Conservation (phyloP, 148 eudicot species). For the Salicornia ramosissima region DNA sequence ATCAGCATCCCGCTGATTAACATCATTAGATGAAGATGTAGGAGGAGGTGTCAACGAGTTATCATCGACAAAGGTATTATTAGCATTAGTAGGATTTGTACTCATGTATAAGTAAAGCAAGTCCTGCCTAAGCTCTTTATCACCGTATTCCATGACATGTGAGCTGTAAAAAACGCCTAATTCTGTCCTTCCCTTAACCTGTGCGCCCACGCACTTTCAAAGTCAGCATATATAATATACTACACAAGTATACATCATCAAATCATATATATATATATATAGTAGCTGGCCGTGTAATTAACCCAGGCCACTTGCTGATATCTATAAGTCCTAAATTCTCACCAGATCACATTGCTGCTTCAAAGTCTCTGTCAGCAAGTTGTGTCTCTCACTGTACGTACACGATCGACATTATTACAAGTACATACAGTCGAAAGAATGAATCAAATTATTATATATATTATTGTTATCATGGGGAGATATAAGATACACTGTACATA, state of each 20-base stretch:
- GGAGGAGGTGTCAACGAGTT: conserved; percentile 47
- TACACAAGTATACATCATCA: no score
- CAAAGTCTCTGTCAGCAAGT: conserved; percentile 35
- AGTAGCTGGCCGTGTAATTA: no score
- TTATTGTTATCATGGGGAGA: background rate
- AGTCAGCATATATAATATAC: background rate
- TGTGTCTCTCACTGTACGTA: conserved; percentile 40
- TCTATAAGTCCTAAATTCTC: conserved; percentile 19
- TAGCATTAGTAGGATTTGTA: conserved; percentile 89
- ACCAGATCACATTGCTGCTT: conserved; percentile 48
- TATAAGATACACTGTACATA: no score
- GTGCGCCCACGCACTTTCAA: background rate
- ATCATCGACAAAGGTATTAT: conserved; percentile 45
- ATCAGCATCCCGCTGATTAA: conserved; percentile 98
- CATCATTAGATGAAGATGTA: conserved; percentile 45
- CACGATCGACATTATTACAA: no score
- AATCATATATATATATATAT: no score
- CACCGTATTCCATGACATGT: conserved; percentile 97
- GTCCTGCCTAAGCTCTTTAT: conserved; percentile 51
- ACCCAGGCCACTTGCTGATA: no score
- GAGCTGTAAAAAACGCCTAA: conserved; percentile 60
- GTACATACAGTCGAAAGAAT: no score
- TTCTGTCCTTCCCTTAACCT: conserved; percentile 81
- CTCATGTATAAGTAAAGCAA: conserved; percentile 66
- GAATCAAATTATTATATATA: background rate